Evolutionary conservation across 345 rosid genomes (phyloP), one percentile per base, ranked within the genome.

Genomic region (Brassica nigra): DNA sequence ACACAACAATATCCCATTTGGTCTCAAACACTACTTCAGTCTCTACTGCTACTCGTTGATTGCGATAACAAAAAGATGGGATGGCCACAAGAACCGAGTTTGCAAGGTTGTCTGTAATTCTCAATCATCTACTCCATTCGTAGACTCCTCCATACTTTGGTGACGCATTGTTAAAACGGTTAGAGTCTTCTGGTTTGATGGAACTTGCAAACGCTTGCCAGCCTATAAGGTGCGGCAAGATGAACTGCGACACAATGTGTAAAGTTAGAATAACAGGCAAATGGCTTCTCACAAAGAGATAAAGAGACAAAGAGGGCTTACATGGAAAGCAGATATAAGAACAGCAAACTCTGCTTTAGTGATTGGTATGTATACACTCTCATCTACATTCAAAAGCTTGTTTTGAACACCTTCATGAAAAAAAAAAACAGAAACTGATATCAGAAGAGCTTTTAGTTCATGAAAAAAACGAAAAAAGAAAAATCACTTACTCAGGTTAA

Each of bases 321-420:
- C 99, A 30, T 81, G 89, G 87, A 91, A 91, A 61, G 94, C 95
- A 5, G 95, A 85, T 62, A 79, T 47, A 42, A 95, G 91, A 84
- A 91, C 91, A 8, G 97, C 77, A 71, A 78, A 90, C 86, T 95
- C 99, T 20, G 90, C 99, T 77, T 83, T 89, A 29, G 91, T 91
- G 73, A 92, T 61, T 2, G 97, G 97, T 82, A 95, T 91, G 68
- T 89, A 89, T 66, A 95, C 90, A 81, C 67, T 92, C 76, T 95
- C 97, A 52, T 95, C 97, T 80, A 91, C 10, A 79, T 91, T 95
- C 74, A 85, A 29, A 74, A 88, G 88, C 88, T 84, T 90, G 86
- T 91, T 92, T 83, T 92, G 99, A 74, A 95, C 95, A 86, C 91
- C 97, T 92, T 76, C 63, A 84, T 69, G 2, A 12, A 2, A 76